Evolutionary conservation across 2,329 filamentous ascomycete genomes (phyloP).

Genomic region (Aspergillus uvarum): DNA sequence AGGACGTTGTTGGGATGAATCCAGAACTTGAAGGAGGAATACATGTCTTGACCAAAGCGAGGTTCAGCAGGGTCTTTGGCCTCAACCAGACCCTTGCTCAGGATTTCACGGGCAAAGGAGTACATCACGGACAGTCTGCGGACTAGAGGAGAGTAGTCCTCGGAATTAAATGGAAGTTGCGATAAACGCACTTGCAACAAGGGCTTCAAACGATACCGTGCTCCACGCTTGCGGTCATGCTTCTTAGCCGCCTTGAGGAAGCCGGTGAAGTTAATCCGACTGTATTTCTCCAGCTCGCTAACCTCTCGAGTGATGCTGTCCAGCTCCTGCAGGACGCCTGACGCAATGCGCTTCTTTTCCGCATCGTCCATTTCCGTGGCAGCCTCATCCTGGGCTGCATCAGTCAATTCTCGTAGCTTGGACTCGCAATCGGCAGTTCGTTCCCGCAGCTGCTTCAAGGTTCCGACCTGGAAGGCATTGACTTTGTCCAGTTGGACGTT

Average conservation of each 20-base stretch:
- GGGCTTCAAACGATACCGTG: conserved; percentile 82
- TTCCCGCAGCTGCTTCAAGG: conserved; percentile 77
- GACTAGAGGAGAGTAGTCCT: conserved; percentile 86
- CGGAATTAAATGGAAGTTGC: conserved; percentile 91
- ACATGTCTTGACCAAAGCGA: conserved; percentile 61
- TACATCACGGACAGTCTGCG: conserved; percentile 93
- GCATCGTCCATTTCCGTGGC: conserved; percentile 42
- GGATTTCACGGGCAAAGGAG: conserved; percentile 82
- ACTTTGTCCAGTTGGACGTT: conserved; percentile 96
- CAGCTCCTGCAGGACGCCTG: conserved; percentile 74
- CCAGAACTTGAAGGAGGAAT: conserved; percentile 94
- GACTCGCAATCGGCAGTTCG: conserved; percentile 70
- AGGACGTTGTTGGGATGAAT: conserved; percentile 92
- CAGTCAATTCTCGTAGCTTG: conserved; percentile 60
- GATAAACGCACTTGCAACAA: conserved; percentile 87
- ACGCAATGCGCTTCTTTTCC: conserved; percentile 54
- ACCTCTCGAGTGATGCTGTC: conserved; percentile 87
- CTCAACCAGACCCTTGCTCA: conserved; percentile 53
- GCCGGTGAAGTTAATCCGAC: conserved; percentile 93
- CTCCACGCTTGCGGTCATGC: conserved; percentile 89
- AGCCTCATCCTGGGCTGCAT: conserved; percentile 36
- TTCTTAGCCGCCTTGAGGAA: conserved; percentile 99
- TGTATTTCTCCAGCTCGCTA: conserved; percentile 91
- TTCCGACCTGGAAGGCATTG: conserved; percentile 79
- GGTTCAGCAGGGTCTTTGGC: conserved; percentile 50